Percentiles rank a stretch among this genome's conserved stretches.
Conservation (phyloP, 2,329 filamentous ascomycete species). For the Parascedosporium putredinis region DNA sequence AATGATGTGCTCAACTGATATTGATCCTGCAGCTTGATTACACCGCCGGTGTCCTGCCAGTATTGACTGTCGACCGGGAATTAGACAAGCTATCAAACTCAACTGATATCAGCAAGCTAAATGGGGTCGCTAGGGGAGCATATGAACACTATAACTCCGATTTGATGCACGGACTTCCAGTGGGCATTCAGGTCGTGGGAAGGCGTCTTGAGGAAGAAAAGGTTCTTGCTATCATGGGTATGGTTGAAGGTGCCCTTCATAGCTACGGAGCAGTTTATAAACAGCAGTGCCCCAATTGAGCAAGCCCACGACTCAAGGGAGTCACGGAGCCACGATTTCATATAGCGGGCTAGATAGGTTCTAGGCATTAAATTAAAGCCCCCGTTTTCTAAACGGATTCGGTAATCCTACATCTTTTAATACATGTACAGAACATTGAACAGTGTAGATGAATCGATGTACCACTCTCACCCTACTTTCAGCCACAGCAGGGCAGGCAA, state of each 20-base stretch:
- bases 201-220: constrained; percentile 77
- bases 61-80: constrained; percentile 68
- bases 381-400: too few relatives aligned
- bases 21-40: constrained; percentile 62
- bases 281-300: too few relatives aligned
- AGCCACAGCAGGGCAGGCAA: too few relatives aligned
- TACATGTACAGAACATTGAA: too few relatives aligned
- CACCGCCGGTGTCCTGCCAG: constrained; percentile 68
- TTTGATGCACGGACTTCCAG: constrained; percentile 79
- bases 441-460: too few relatives aligned
- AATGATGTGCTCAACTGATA: constrained; percentile 4
- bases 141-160: constrained; percentile 77
- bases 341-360: too few relatives aligned
- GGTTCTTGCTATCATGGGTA: constrained; percentile 70
- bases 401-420: too few relatives aligned
- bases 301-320: too few relatives aligned
- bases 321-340: too few relatives aligned
- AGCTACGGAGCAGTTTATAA: constrained; percentile 22
- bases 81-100: constrained; percentile 54
- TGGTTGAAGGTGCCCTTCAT: constrained; percentile 63
- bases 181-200: constrained; percentile 76
- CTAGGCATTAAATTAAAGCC: too few relatives aligned
- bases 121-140: constrained; percentile 70
- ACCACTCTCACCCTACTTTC: too few relatives aligned
- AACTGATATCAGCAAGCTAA: constrained; percentile 55